Evolutionary conservation across 495 filamentous ascomycete species (phyloP), one percentile per base, ranked within the genome.

Genomic region (Penicillium ucsense): DNA sequence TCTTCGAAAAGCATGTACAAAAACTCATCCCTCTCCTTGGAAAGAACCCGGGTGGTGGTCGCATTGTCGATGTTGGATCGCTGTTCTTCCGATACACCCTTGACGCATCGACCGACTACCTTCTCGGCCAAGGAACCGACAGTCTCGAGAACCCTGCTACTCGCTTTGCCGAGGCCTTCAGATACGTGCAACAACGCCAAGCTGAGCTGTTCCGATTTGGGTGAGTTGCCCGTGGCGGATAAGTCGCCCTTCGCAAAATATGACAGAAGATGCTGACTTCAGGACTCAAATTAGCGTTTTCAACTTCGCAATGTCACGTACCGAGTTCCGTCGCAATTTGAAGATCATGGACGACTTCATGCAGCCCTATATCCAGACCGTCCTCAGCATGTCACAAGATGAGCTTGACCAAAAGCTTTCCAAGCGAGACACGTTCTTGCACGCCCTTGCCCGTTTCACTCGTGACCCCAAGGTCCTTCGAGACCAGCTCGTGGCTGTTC

Each of bases 61-160:
- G 65, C 37, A 71, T 76, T 2, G 71, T 89, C 20, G 80, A 94
- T 60, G 75, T 91, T 33, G 73, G 75, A 31, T 76, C 82, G 6
- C 68, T 90, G 12, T 83, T 91, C 62, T 90, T 86, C 70, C 77
- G 87, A 6, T 86, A 83, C 53, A 90, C 88, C 1, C 71, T 96
- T 7, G 89, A 96, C 61, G 71, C 82, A 2, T 81, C 87, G 2
- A 92, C 89, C 9, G 85, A 91, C 48, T 95, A 92, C 59, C 67
- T 96, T 33, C 75, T 95, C n/a, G 90, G 90, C 9, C 68, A 82
- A 41, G 79, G 81, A 43, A 80, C 87, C 9, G 74, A 85, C 50
- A 88, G 81, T 53, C 70, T 90, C n/a, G 66, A 69, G n/a, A 74
- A 73, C 45, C 66, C 75, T 5, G 59, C 66, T 27, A 66, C 60